These are phyloP conservation scores for Kregervanrija fluxuum DNA, from an alignment of 805 yeast species.

Conservation along the genomic window DNA sequence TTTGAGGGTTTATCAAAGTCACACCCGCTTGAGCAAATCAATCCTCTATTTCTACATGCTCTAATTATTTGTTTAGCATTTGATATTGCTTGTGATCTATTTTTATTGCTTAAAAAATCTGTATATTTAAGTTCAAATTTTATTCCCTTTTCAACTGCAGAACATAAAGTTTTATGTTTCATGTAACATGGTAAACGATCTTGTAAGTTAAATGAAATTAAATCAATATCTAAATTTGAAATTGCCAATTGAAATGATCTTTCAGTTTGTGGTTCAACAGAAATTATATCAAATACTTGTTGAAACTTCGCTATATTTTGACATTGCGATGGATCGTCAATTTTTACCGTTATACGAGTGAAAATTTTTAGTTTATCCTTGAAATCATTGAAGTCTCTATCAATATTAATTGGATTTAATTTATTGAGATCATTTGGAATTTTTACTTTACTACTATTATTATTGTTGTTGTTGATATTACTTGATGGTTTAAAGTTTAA, in stretches of 20 bases:
- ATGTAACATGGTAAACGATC: constrained; percentile 66
- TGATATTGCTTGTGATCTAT: constrained; percentile 56
- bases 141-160: constrained; percentile 78
- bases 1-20: constrained; percentile 34
- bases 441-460: constrained; percentile 41
- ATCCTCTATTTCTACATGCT: constrained; percentile 74
- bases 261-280: constrained; percentile 76
- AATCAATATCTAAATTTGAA: constrained; percentile 70
- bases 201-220: constrained; percentile 65
- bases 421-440: constrained; percentile 39
- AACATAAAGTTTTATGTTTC: constrained; percentile 77
- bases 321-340: constrained; percentile 73
- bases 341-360: constrained; percentile 66
- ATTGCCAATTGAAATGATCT: constrained; percentile 70
- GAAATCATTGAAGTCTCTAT: constrained; percentile 27
- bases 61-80: constrained; percentile 71
- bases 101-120: constrained; percentile 34
- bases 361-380: constrained; percentile 39
- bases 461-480: constrained; percentile 20
- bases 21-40: constrained; percentile 77
- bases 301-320: constrained; percentile 45
- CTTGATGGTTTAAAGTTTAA: constrained; percentile 42
- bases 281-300: constrained; percentile 63
- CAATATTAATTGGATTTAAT: constrained; percentile 35
- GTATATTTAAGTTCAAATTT: constrained; percentile 73